Percentiles rank a stretch among this genome's conserved stretches.
Conservation (phyloP, 192 early-diverging fungal genomes). For the Jimgerdemannia lactiflua region DNA sequence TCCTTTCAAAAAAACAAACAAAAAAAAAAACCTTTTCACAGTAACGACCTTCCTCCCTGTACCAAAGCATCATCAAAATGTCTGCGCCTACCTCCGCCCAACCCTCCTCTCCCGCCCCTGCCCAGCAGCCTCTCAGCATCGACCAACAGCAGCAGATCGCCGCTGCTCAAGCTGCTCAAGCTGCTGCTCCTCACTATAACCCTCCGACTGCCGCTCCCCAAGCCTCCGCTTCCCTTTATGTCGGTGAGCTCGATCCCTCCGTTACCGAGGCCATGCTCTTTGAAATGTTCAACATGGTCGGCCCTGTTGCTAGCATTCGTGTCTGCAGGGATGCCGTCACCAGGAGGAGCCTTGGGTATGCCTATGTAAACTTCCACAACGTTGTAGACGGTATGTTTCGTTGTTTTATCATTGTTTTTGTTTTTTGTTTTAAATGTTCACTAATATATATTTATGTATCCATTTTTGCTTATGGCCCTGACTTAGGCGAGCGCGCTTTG, state of each 20-base stretch:
- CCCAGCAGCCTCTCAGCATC: constrained; percentile 38
- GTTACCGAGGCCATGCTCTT: constrained; percentile 98
- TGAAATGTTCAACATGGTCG: constrained; percentile 95
- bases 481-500: constrained; percentile 71
- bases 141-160: constrained; percentile 49
- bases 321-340: constrained; percentile 98
- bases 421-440: constrained; percentile 3
- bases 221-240: constrained; percentile 80
- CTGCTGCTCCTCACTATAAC: constrained; percentile 35
- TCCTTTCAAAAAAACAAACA: no score
- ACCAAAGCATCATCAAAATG: constrained; percentile 7
- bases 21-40: no score
- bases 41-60: no score
- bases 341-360: constrained; percentile 93
- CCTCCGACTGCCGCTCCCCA: constrained; percentile 33
- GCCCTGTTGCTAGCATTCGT: constrained; percentile 95
- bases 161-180: constrained; percentile 41
- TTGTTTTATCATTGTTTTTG: constrained; percentile 14
- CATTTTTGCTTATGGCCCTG: constrained; percentile 33
- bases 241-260: constrained; percentile 94
- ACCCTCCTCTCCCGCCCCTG: constrained; percentile 39
- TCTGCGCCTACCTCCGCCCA: constrained; percentile 24
- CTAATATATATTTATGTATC: constrained; percentile 9
- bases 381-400: constrained; percentile 58
- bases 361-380: constrained; percentile 99